phyloP scores from a whole-genome alignment of 2,329 filamentous ascomycete species.

The Fusarium clavum region DNA sequence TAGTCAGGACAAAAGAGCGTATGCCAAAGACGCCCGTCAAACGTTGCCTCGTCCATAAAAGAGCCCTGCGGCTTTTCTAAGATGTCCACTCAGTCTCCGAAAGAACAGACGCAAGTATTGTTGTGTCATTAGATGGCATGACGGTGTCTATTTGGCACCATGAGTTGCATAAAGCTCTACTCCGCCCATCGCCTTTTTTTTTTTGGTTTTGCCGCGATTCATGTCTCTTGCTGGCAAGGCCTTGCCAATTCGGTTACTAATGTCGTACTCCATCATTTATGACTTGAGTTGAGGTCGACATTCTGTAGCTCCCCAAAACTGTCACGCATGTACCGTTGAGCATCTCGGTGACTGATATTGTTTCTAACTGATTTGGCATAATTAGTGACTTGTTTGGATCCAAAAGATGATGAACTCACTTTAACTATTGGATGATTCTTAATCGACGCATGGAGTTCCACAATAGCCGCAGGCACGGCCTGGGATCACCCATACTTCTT shows the following conservation, averaged over 20 bases:
- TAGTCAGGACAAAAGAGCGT: not conserved
- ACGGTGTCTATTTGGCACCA: not conserved
- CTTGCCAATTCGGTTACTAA: not conserved
- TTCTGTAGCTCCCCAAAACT: not conserved
- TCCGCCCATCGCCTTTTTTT: not conserved
- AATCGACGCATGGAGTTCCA: slow-evolving; percentile 56
- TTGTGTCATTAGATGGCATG: slow-evolving; percentile 19
- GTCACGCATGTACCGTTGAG: not conserved
- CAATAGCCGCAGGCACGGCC: slow-evolving; percentile 64
- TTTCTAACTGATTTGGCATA: not conserved
- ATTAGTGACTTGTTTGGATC: slow-evolving; percentile 7
- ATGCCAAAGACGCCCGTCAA: not conserved
- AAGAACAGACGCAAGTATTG: not conserved
- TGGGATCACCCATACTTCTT: slow-evolving; percentile 68
- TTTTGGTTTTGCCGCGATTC: not conserved
- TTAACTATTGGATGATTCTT: slow-evolving; percentile 5
- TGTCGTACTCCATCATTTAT: not conserved
- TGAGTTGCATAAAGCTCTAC: slow-evolving; percentile 12
- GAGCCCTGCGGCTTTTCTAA: slow-evolving; percentile 8
- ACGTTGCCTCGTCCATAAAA: not conserved
- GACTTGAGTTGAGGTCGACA: not conserved
- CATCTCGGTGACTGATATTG: not conserved
- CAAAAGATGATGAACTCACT: slow-evolving; percentile 1
- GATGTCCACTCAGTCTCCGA: slow-evolving; percentile 1
- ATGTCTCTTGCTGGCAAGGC: not conserved